Percentiles rank a stretch among this genome's conserved stretches.
Conservation (phyloP, 140 eudicot species). For the Flaveria floridana region DNA sequence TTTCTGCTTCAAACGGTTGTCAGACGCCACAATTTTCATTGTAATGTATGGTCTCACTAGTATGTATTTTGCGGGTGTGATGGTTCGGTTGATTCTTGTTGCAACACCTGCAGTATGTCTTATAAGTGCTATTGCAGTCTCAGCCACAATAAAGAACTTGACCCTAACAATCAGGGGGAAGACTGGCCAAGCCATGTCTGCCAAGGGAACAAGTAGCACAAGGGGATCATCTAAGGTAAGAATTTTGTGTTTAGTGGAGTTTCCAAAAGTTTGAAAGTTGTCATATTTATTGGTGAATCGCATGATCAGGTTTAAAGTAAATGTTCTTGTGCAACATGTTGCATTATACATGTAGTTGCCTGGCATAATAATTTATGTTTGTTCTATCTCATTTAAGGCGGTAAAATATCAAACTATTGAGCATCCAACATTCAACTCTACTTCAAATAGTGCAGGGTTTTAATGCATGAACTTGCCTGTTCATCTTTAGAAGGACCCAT, state of each 20-base stretch:
- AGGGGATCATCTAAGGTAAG: conserved; percentile 81
- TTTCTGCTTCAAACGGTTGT: conserved; percentile 88
- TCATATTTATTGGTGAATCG: not conserved
- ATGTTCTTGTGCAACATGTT: not conserved
- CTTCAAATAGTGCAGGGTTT: not conserved
- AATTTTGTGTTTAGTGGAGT: not conserved
- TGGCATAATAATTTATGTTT: not conserved
- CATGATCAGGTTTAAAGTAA: not conserved
- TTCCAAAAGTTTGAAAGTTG: not conserved
- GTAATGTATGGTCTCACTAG: conserved; percentile 97
- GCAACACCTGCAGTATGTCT: conserved; percentile 98
- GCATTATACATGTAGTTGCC: not conserved
- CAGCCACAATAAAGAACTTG: conserved; percentile 84
- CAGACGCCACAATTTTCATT: conserved; percentile 94
- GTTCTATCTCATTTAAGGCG: not conserved
- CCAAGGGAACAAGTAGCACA: conserved; percentile 59
- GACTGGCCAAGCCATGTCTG: conserved; percentile 44
- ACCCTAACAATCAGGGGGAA: conserved; percentile 63
- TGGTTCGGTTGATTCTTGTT: conserved; percentile 96
- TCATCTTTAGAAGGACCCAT: not conserved
- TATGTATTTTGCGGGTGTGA: conserved; percentile 98
- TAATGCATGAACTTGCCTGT: not conserved
- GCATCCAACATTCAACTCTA: not conserved
- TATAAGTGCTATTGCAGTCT: conserved; percentile 93
- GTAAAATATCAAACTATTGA: not conserved